Evolutionary conservation across 108 stramenopile genomes (phyloP).

Genomic region (Skeletonema grethae): DNA sequence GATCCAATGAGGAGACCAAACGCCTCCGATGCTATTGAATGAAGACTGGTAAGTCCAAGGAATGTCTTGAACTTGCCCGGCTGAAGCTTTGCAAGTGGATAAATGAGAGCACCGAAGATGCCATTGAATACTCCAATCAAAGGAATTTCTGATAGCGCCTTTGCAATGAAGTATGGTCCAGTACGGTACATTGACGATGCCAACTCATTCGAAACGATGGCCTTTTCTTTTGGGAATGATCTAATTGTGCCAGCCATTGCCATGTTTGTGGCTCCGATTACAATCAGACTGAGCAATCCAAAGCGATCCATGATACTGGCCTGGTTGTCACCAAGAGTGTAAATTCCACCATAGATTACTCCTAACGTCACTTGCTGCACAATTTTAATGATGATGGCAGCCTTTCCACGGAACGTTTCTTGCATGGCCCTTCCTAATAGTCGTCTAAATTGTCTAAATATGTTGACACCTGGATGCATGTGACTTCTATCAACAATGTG

Average conservation of each 20-base stretch:
- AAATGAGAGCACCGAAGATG: constrained; percentile 84
- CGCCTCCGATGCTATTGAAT: constrained; percentile 74
- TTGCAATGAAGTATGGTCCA: constrained; percentile 90
- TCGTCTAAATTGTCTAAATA: constrained; percentile 73
- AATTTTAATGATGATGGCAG: constrained; percentile 70
- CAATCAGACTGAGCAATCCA: constrained; percentile 80
- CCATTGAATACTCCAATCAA: constrained; percentile 77
- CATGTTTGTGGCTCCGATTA: constrained; percentile 87
- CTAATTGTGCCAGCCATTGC: constrained; percentile 82
- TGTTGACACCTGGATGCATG: constrained; percentile 54
- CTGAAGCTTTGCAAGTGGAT: constrained; percentile 77
- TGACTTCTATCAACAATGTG: constrained; percentile 43
- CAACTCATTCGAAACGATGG: constrained; percentile 76
- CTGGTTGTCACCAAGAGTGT: constrained; percentile 71
- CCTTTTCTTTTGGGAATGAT: constrained; percentile 87
- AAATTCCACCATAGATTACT: constrained; percentile 87
- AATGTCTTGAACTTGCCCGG: constrained; percentile 71
- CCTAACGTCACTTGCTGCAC: constrained; percentile 84
- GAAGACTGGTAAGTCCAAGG: constrained; percentile 75
- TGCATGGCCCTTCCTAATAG: constrained; percentile 64
- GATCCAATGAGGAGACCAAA: constrained; percentile 76
- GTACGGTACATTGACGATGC: constrained; percentile 76
- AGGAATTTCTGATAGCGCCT: constrained; percentile 93
- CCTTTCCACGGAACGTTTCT: constrained; percentile 76
- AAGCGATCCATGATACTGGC: constrained; percentile 86